phyloP scores from a whole-genome alignment of 2,329 filamentous ascomycete species.

The Epichloe aotearoae region DNA sequence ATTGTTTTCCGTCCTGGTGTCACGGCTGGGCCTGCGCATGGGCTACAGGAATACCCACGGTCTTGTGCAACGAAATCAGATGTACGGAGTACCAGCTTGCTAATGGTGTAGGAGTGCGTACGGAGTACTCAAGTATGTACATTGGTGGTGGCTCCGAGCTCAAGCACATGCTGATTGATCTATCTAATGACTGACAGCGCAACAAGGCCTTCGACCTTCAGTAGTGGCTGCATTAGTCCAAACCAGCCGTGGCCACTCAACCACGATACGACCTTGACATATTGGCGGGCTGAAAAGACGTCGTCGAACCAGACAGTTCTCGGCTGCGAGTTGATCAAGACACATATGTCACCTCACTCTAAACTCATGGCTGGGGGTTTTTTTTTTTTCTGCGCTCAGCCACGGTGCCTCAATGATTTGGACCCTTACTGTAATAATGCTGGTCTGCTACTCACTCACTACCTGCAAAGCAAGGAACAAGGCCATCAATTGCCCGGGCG shows the following conservation, averaged over 20 bases:
- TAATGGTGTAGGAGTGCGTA: neutral
- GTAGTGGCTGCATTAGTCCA: constrained; percentile 1
- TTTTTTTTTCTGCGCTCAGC: too few relatives aligned
- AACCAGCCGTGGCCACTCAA: neutral
- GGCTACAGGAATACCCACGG: neutral
- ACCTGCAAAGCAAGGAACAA: too few relatives aligned
- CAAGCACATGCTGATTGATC: neutral
- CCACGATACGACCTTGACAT: neutral
- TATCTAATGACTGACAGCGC: neutral
- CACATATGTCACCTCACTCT: too few relatives aligned
- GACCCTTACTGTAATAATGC: too few relatives aligned
- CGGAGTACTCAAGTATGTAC: neutral
- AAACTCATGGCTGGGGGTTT: too few relatives aligned
- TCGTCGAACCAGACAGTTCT: neutral
- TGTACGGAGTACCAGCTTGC: neutral
- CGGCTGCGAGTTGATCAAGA: too few relatives aligned
- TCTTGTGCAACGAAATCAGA: neutral
- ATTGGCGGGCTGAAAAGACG: neutral
- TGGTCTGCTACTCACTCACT: too few relatives aligned
- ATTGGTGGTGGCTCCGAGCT: neutral
- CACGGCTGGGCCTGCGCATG: neutral
- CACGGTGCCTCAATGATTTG: too few relatives aligned
- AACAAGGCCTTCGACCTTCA: neutral
- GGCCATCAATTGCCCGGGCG: too few relatives aligned
- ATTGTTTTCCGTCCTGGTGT: neutral